Conservation (phyloP, 2,329 filamentous ascomycete genomes). For the Orbilia javanica region DNA sequence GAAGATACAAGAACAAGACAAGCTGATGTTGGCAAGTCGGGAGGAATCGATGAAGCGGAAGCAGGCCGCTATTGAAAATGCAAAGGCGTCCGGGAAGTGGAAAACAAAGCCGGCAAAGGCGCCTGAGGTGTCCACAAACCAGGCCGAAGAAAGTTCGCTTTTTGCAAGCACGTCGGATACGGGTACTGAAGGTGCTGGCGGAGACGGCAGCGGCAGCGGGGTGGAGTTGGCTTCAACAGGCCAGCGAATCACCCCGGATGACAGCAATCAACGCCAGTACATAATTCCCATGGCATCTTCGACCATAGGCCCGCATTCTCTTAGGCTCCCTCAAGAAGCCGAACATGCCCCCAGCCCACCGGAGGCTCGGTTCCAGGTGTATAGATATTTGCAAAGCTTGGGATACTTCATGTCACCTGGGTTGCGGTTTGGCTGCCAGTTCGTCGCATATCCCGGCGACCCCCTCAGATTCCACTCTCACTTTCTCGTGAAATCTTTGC, state of each 20-base stretch:
- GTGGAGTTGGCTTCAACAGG: constrained; percentile 60
- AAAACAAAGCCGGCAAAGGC: constrained; percentile 22
- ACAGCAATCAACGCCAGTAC: constrained; percentile 68
- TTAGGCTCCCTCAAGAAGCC: constrained; percentile 62
- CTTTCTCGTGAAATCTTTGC: constrained; percentile 84
- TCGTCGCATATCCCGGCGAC: constrained; percentile 95
- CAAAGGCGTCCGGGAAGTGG: constrained; percentile 54
- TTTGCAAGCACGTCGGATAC: constrained; percentile 20
- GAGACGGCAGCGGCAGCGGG: constrained; percentile 61
- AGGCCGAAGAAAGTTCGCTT: constrained; percentile 13
- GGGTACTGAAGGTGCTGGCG: background rate
- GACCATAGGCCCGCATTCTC: constrained; percentile 67
- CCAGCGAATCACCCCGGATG: constrained; percentile 64
- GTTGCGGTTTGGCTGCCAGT: constrained; percentile 92
- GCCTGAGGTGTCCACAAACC: background rate
- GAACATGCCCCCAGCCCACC: constrained; percentile 63
- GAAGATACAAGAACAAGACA: constrained; percentile 43
- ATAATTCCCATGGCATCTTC: constrained; percentile 64
- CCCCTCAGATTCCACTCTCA: constrained; percentile 95
- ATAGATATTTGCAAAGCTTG: constrained; percentile 80
- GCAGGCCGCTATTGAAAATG: constrained; percentile 44
- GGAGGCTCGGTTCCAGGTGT: constrained; percentile 75
- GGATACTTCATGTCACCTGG: constrained; percentile 93
- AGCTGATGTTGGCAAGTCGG: constrained; percentile 18
- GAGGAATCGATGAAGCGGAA: constrained; percentile 44